Evolutionary conservation across 768 basidiomycete genomes (phyloP).

Genomic region (Termitomyces titanicus): DNA sequence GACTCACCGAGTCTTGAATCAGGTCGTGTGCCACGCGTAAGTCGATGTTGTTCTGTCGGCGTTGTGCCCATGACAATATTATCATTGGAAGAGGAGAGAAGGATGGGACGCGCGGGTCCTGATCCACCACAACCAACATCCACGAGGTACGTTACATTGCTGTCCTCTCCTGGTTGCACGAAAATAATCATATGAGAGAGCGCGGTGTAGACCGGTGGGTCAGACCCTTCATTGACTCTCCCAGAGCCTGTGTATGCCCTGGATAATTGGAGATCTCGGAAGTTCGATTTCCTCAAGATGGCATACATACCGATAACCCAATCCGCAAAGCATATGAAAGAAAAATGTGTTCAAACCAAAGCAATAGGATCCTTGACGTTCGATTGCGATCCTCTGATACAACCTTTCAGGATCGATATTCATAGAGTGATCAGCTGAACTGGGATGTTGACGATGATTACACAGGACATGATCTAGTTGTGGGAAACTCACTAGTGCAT

Average conservation of each 20-base stretch:
- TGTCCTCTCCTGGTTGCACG: slow-evolving; percentile 10
- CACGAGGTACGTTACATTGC: slow-evolving; percentile 12
- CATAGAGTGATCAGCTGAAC: slow-evolving; percentile 10
- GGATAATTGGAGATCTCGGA: background rate
- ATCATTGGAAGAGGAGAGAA: slow-evolving; percentile 7
- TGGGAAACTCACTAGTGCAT: slow-evolving; percentile 9
- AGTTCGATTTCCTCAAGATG: background rate
- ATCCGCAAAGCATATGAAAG: slow-evolving; percentile 11
- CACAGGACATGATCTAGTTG: background rate
- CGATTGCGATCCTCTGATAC: slow-evolving; percentile 8
- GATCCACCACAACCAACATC: slow-evolving; percentile 14
- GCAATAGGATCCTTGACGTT: slow-evolving; percentile 10
- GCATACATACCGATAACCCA: slow-evolving; percentile 10
- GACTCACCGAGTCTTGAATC: slow-evolving; percentile 6
- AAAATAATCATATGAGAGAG: slow-evolving; percentile 11
- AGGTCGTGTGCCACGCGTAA: slow-evolving; percentile 7
- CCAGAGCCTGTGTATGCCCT: slow-evolving; percentile 11
- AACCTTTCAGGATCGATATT: slow-evolving; percentile 6
- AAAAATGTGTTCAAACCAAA: slow-evolving; percentile 10
- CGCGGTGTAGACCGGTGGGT: slow-evolving; percentile 5
- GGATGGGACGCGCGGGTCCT: slow-evolving; percentile 7
- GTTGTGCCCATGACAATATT: slow-evolving; percentile 12
- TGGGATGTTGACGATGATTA: background rate
- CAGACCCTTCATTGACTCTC: slow-evolving; percentile 6
- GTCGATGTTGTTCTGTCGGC: slow-evolving; percentile 9